Evolutionary conservation across 1,284 basidiomycete genomes (phyloP).

Genomic region (Malassezia psittaci): DNA sequence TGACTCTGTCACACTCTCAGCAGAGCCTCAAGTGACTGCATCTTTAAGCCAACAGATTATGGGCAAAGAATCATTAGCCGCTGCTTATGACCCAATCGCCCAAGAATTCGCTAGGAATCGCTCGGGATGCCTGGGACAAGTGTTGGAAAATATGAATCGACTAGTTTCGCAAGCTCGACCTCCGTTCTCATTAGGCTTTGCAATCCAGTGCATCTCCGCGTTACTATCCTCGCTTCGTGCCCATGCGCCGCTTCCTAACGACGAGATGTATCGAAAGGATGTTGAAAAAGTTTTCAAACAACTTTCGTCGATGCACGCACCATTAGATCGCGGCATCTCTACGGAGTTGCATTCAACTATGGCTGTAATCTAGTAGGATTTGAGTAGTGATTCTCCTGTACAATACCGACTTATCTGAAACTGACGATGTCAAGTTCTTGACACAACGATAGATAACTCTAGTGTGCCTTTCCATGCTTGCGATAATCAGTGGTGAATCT

Average conservation of each 20-base stretch:
- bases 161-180: background rate
- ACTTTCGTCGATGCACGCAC: background rate
- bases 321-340: constrained; percentile 1
- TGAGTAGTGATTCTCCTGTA: no score
- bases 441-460: no score
- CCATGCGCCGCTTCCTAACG: background rate
- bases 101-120: no score
- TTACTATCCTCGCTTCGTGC: constrained; percentile 19
- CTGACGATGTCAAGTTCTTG: no score
- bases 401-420: no score
- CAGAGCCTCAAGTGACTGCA: no score
- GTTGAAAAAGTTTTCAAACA: background rate
- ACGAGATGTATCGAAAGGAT: background rate
- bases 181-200: background rate
- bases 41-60: no score
- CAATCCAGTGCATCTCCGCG: constrained; percentile 19
- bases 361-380: background rate
- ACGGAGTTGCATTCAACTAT: constrained; percentile 7
- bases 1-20: background rate
- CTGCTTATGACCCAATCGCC: no score
- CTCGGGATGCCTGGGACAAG: no score
- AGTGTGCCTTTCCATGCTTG: no score
- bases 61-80: no score
- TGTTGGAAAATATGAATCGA: no score
- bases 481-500: constrained; percentile 21